Percentiles rank a stretch among this genome's conserved stretches.
Conservation (phyloP, 1,284 basidiomycete genomes). For the Salmacisia buchloeana region DNA sequence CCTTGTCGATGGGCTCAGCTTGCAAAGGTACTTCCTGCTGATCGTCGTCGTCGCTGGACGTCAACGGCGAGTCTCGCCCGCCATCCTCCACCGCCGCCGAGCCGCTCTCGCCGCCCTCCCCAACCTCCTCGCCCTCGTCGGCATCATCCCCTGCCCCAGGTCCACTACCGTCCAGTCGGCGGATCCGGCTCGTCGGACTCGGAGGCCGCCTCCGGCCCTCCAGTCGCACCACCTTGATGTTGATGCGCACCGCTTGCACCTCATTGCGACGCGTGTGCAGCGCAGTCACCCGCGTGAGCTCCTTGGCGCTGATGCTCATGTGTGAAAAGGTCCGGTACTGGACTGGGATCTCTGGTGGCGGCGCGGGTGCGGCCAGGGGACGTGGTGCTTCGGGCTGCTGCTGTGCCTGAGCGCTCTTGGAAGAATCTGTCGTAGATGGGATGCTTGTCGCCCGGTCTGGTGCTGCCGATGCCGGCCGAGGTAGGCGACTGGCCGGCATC, state of each 20-base stretch:
- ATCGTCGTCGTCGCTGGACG: background rate
- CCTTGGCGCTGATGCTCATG: background rate
- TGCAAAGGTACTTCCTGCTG: too few species aligned
- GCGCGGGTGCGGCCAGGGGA: background rate
- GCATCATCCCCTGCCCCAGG: background rate
- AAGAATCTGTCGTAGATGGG: too few species aligned
- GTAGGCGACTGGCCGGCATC: too few species aligned
- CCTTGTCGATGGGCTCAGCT: too few species aligned
- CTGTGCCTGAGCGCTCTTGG: too few species aligned
- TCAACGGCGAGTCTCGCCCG: background rate
- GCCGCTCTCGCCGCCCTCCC: too few species aligned
- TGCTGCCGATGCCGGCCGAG: too few species aligned
- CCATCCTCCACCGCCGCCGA: background rate
- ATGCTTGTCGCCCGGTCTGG: too few species aligned
- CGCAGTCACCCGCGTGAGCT: background rate
- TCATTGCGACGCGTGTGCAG: background rate
- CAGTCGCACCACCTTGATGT: background rate
- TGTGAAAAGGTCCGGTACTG: background rate
- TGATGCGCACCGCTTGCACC: background rate
- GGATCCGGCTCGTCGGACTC: slow-evolving; percentile 1
- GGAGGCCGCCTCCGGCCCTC: background rate
- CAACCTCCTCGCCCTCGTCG: background rate
- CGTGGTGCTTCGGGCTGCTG: background rate
- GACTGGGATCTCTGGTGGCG: background rate
- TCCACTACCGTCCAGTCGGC: background rate